Base-by-base conservation (phyloP, 306 rosid species). In the cucumber (Cucumis sativus) region DNA sequence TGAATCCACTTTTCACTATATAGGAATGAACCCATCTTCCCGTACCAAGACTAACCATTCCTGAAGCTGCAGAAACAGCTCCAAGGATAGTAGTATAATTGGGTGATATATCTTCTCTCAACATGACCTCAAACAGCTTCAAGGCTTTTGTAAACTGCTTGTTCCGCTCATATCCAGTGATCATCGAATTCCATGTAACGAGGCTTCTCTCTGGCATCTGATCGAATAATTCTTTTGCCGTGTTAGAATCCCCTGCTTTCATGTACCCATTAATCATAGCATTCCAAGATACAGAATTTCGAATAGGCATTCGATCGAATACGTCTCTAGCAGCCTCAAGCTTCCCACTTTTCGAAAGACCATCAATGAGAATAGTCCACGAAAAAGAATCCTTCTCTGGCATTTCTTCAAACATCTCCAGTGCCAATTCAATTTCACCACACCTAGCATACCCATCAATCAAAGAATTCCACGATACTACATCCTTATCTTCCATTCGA, bases 201-300 rank as follows among this genome's bases (percentile, higher is more conserved):
- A 79, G 58, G 82, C 80, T 84, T 73, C 80, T 85, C 23, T 23
- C 45, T 0, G 84, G 87, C 89, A 84, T 88, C 75, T 52, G 79
- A 68, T 74, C 20, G 79, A 90, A 88, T 82, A 88, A 70, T n/a
- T 71, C 75, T 25, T 9, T 3, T 1, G 89, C 96, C 72, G 40
- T 79, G 79, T 83, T 35, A 23, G 77, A 49, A 15, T 81, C 78
- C 54, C 89, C 84, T 1, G 77, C 79, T 83, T 85, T 88, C 89
- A 88, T 87, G 75, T 80, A 84, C 75, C 88, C 91, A 74, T 87
- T 82, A 67, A 88, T 84, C 92, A 87, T 85, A 18, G 89, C 87
- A 85, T 85, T 88, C 89, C 89, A 87, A 12, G 91, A 81, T 47
- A 83, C 86, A 81, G 73, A 25, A 79, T 82, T 88, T 84, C 77